A percentile compares a stretch with the other conserved stretches of the same genome.
phyloP scores from a whole-genome alignment of 192 early-diverging fungal species.

The Rhizophlyctis rosea region DNA sequence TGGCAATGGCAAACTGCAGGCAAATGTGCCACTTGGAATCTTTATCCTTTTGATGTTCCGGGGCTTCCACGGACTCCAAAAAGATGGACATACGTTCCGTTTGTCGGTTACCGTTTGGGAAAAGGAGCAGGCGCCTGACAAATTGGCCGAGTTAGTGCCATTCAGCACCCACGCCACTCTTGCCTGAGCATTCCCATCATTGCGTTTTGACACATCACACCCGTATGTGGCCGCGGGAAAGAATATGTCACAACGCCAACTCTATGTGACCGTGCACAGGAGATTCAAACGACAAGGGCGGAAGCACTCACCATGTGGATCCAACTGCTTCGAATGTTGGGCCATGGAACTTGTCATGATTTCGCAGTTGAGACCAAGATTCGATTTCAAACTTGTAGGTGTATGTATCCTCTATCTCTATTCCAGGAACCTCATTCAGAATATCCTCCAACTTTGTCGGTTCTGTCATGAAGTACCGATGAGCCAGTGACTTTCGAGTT shows the following conservation, averaged over 20 bases:
- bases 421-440: too few species aligned
- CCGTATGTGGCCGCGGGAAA: too few species aligned
- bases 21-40: slow-evolving; percentile 75
- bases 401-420: too few species aligned
- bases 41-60: slow-evolving; percentile 34
- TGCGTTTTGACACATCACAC: too few species aligned
- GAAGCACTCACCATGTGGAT: slow-evolving; percentile 33
- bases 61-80: slow-evolving; percentile 77
- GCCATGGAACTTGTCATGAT: slow-evolving; percentile 30
- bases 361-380: too few species aligned
- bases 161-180: too few species aligned
- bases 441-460: too few species aligned
- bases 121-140: slow-evolving; percentile 84
- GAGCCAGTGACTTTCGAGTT: too few species aligned
- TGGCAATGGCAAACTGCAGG: slow-evolving; percentile 73
- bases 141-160: too few species aligned
- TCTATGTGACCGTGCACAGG: neutral
- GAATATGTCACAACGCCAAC: neutral
- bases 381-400: too few species aligned
- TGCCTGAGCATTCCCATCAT: too few species aligned
- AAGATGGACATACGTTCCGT: slow-evolving; percentile 75
- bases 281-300: neutral
- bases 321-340: slow-evolving; percentile 41
- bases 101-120: slow-evolving; percentile 81
- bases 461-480: too few species aligned